Evolutionary conservation across 2,329 filamentous ascomycete species (phyloP), one percentile per base, ranked within the genome.

Genomic region (Cytospora leucostoma): DNA sequence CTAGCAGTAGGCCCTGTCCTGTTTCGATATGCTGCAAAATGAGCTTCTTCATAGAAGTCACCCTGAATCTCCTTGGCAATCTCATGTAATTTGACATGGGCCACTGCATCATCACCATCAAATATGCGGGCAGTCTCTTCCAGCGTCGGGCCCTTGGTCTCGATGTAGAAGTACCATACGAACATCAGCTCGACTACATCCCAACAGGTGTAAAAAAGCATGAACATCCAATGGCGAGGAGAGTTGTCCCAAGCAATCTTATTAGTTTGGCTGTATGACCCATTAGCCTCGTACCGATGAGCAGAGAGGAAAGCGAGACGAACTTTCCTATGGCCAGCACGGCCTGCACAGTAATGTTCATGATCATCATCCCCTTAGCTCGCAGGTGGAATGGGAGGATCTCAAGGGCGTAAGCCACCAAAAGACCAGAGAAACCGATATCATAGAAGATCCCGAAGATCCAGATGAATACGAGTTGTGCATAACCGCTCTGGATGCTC

Each of bases 51-150:
- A 51, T 75, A 72, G 55, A 73, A 71, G n/a, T 75, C 73, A 13
- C 71, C 68, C 38, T 75, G 71, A 40, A 81, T 76, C 69, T 85
- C 83, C 74, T 85, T 85, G 68, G 84, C 80, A 51, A 85, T 79
- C 71, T 84, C 79, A 34, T 79, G 75, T 52, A 86, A 74, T 70
- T 85, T 80, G 65, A 87, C 78, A 67, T 83, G 79, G 7, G 79
- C 82, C 13, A 84, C 80, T 21, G 83, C 84, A 38, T 83, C 78
- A 34, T 86, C 82, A 47, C 87, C 88, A 68, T 91, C 88, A 69
- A 91, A 91, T 72, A 91, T 89, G 70, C 84, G 83, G 54, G 88
- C 85, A 66, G 90, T 82, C 72, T 90, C 87, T 72, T 91, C 88
- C 0, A 91, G 84, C 2, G 88, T 90, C 0, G 87, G 86, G 4